phyloP scores from a whole-genome alignment of 1,284 basidiomycete genomes.

The Rhodotorula sp. region DNA sequence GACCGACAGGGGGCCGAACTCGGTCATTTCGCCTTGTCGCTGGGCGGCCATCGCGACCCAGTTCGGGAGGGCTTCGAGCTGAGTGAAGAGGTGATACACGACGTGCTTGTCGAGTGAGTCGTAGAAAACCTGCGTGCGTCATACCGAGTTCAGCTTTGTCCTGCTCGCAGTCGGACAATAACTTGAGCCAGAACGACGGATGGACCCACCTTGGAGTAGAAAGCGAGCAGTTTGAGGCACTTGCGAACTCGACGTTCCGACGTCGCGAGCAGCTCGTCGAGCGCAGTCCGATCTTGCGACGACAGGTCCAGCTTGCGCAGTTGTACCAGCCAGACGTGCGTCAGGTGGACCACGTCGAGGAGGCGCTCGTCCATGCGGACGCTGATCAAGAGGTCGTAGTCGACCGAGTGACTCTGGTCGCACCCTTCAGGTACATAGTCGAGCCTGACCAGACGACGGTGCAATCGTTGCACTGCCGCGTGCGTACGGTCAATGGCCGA shows the following conservation, averaged over 20 bases:
- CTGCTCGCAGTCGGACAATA: background rate
- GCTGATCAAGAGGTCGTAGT: conserved; percentile 37
- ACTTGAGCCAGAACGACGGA: background rate
- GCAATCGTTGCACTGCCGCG: conserved; percentile 23
- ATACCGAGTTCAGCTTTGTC: background rate
- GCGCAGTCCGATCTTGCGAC: conserved; percentile 9
- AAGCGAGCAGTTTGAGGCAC: conserved; percentile 34
- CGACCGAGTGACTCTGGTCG: conserved; percentile 27
- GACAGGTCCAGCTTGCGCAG: conserved; percentile 4
- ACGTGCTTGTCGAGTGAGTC: conserved; percentile 34
- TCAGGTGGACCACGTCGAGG: conserved; percentile 37
- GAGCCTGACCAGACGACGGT: conserved; percentile 24
- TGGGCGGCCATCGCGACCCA: conserved; percentile 34
- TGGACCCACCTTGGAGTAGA: conserved; percentile 28
- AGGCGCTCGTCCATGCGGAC: conserved; percentile 36
- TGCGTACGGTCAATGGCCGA: conserved; percentile 33
- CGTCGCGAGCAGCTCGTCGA: conserved; percentile 20
- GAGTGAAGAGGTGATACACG: conserved; percentile 37
- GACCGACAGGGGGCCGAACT: conserved; percentile 22
- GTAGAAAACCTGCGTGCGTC: conserved; percentile 13
- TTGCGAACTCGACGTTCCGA: conserved; percentile 36
- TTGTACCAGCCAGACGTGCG: conserved; percentile 27
- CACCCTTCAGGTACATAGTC: conserved; percentile 12
- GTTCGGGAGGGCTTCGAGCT: conserved; percentile 32
- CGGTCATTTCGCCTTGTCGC: conserved; percentile 29